These are phyloP conservation scores for Thamnidium elegans DNA, from an alignment of 192 early-diverging fungal genomes.

Conservation along the genomic window DNA sequence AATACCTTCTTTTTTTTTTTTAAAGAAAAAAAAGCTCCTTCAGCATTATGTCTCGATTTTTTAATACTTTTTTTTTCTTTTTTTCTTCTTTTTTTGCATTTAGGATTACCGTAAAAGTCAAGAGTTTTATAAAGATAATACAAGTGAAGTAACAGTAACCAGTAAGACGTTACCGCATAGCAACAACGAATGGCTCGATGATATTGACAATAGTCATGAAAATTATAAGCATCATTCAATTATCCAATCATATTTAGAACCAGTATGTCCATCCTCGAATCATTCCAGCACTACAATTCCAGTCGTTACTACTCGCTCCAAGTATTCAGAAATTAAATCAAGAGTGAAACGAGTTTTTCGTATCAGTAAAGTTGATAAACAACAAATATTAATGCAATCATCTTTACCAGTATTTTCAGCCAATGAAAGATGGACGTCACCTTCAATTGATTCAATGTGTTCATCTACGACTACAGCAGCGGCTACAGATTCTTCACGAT, in stretches of 20 bases:
- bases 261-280: background rate
- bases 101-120: background rate
- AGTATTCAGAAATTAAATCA: background rate
- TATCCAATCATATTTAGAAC: slow-evolving; percentile 9
- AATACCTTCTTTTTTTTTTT: too few relatives aligned
- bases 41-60: too few relatives aligned
- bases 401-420: background rate
- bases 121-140: slow-evolving; percentile 3
- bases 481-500: background rate
- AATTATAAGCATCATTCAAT: background rate
- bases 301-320: background rate
- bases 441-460: slow-evolving; percentile 10
- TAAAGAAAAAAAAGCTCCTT: background rate
- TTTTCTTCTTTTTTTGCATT: background rate
- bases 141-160: slow-evolving; percentile 9
- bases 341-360: slow-evolving; percentile 8
- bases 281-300: background rate
- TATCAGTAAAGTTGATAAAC: background rate
- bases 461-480: background rate
- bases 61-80: background rate
- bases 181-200: background rate
- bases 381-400: background rate
- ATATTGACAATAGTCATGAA: background rate
- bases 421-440: background rate
- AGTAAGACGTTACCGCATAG: background rate